These are phyloP conservation scores for Pueraria montana DNA, from an alignment of 306 rosid genomes.

Conservation along the genomic window DNA sequence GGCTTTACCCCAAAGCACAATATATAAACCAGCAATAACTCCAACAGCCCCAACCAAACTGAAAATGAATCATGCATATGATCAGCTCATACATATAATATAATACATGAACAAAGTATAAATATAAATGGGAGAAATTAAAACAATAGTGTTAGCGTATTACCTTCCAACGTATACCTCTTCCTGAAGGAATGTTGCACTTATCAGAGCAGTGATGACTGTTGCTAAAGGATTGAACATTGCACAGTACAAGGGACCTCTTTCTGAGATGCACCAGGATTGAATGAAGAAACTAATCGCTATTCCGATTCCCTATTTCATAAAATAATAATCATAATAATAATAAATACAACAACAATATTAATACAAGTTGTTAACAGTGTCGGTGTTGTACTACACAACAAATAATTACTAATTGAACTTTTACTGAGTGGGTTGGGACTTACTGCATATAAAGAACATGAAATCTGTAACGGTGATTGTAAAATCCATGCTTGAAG, in stretches of 20 bases:
- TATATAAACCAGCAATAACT: constrained; percentile 67
- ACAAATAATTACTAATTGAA: neutral
- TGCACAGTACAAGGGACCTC: constrained; percentile 76
- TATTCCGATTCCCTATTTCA: constrained; percentile 69
- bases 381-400: neutral
- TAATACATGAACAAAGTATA: no score
- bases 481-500: constrained; percentile 58
- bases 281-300: constrained; percentile 66
- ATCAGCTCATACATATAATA: neutral
- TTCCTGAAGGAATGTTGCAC: constrained; percentile 64
- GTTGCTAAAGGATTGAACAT: constrained; percentile 79
- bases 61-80: constrained; percentile 32
- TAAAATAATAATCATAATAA: neutral
- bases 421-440: neutral
- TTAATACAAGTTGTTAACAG: neutral
- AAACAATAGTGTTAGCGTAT: no score
- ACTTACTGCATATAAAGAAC: constrained; percentile 79
- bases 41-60: constrained; percentile 72
- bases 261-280: constrained; percentile 73
- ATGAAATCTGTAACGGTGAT: constrained; percentile 59
- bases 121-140: no score
- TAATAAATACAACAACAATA: neutral
- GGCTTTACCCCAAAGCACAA: constrained; percentile 83
- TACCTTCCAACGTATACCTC: constrained; percentile 72
- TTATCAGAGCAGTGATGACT: constrained; percentile 64